Conservation (phyloP, 192 early-diverging fungal genomes). For the Ramicandelaber brevisporus region DNA sequence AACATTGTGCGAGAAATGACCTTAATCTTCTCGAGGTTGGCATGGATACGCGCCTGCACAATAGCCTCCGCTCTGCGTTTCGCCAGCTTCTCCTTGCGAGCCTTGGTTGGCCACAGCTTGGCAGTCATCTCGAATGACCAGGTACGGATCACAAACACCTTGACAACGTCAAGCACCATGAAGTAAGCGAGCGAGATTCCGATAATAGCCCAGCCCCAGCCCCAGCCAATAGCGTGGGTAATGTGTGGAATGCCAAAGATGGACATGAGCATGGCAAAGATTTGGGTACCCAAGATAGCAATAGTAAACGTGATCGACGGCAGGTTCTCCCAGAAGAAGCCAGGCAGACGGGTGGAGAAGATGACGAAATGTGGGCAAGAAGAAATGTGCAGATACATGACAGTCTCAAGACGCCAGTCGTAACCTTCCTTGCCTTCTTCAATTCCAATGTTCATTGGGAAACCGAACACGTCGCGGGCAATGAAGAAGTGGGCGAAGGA, state of each 20-base stretch:
- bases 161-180: slow-evolving; percentile 69
- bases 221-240: slow-evolving; percentile 35
- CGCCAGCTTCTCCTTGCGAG: slow-evolving; percentile 30
- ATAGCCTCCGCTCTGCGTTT: slow-evolving; percentile 18
- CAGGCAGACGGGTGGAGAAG: slow-evolving; percentile 68
- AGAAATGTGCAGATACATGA: slow-evolving; percentile 86
- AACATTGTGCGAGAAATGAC: too few species aligned
- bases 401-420: slow-evolving; percentile 35
- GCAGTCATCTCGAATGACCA: slow-evolving; percentile 87
- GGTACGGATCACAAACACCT: slow-evolving; percentile 54
- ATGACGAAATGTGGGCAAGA: slow-evolving; percentile 84
- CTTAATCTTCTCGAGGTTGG: slow-evolving; percentile 14
- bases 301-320: slow-evolving; percentile 55
- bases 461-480: slow-evolving; percentile 29
- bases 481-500: slow-evolving; percentile 72
- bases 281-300: slow-evolving; percentile 67
- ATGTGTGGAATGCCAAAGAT: slow-evolving; percentile 35
- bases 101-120: slow-evolving; percentile 43
- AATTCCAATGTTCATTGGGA: slow-evolving; percentile 15
- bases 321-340: slow-evolving; percentile 69
- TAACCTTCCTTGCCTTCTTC: slow-evolving; percentile 13
- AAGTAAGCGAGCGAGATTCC: slow-evolving; percentile 57
- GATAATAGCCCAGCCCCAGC: slow-evolving; percentile 45
- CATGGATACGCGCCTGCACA: slow-evolving; percentile 17
- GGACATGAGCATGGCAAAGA: slow-evolving; percentile 67